Conservation (phyloP, 1,284 basidiomycete genomes). For the Naganishia cerealis region DNA sequence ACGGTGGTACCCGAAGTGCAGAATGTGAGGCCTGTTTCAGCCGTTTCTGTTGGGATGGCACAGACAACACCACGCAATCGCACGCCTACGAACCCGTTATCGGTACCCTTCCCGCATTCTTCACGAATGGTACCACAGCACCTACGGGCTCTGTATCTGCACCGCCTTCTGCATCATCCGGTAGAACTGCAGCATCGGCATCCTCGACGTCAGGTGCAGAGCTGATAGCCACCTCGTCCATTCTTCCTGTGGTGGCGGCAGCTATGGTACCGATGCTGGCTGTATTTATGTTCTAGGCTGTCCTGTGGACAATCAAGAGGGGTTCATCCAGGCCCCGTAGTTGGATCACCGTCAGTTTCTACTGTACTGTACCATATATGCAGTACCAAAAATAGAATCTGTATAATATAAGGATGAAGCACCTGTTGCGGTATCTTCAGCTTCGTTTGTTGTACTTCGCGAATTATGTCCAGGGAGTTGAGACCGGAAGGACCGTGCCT, state of each 20-base stretch:
- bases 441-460: too few relatives aligned
- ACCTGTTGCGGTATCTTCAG: not conserved
- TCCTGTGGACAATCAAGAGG: not conserved
- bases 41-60: slow-evolving; percentile 53
- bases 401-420: not conserved
- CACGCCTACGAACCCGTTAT: slow-evolving; percentile 42
- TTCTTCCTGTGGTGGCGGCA: not conserved
- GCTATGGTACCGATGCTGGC: not conserved
- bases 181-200: slow-evolving; percentile 3
- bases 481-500: too few relatives aligned
- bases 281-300: not conserved
- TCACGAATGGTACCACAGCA: slow-evolving; percentile 31
- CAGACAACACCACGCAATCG: slow-evolving; percentile 37
- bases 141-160: slow-evolving; percentile 4
- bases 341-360: not conserved
- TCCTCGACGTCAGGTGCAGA: not conserved
- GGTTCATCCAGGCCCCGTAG: not conserved
- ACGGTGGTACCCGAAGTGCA: slow-evolving; percentile 41
- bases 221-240: not conserved
- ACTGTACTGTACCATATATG: not conserved
- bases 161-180: not conserved
- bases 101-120: slow-evolving; percentile 41
- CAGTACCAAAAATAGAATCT: not conserved
- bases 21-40: slow-evolving; percentile 52
- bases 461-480: too few relatives aligned